Conservation (phyloP, 83 land plant species). For the Isoetes engelmannii region DNA sequence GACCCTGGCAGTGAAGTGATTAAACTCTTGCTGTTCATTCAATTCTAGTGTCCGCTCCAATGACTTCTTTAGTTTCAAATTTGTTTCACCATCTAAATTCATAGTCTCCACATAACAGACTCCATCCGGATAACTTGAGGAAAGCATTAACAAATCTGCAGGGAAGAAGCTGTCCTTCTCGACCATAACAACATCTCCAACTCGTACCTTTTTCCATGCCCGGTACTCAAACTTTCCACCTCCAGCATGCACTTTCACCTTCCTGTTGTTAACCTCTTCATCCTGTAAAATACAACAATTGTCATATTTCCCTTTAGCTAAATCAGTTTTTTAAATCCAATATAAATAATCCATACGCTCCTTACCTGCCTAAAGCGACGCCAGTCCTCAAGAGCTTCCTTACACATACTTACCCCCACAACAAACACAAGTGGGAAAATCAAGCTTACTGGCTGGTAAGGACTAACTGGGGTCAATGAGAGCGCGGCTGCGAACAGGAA, state of each 20-base stretch:
- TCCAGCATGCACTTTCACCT: conserved; percentile 46
- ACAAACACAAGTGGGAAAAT: conserved; percentile 69
- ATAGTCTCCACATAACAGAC: conserved; percentile 51
- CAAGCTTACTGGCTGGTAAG: conserved; percentile 41
- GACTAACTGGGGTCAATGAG: conserved; percentile 40
- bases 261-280: conserved; percentile 60
- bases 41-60: conserved; percentile 50
- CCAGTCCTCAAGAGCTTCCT: conserved; percentile 78
- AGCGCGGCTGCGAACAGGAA: conserved; percentile 56
- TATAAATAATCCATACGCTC: too few species aligned
- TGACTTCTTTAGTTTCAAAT: conserved; percentile 64
- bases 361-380: conserved; percentile 49
- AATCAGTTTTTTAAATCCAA: too few species aligned
- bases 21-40: conserved; percentile 46
- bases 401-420: conserved; percentile 55
- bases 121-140: conserved; percentile 75
- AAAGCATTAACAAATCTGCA: conserved; percentile 62
- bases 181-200: conserved; percentile 71
- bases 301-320: too few species aligned
- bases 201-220: conserved; percentile 55
- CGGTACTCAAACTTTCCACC: conserved; percentile 48
- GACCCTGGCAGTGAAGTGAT: conserved; percentile 22
- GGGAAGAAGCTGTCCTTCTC: conserved; percentile 77
- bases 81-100: conserved; percentile 72
- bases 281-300: conserved; percentile 30